Conservation (phyloP, 2,329 filamentous ascomycete genomes). For the Exophiala xenobiotica region DNA sequence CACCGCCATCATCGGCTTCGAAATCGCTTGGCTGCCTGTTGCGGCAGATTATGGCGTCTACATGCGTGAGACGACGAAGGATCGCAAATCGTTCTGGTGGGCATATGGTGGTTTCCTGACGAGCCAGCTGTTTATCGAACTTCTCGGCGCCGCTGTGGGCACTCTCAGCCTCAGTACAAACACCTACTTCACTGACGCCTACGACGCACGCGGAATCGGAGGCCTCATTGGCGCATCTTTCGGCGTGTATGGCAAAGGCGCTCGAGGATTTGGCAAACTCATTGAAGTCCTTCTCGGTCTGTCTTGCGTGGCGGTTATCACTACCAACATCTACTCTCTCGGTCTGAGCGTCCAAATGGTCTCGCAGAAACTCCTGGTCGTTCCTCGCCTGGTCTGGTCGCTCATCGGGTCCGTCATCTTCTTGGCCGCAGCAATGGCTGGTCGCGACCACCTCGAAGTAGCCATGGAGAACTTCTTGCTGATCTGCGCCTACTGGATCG, state of each 20-base stretch:
- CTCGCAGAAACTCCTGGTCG: conserved; percentile 55
- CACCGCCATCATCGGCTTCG: conserved; percentile 31
- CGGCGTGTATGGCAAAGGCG: conserved; percentile 13
- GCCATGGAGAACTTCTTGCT: conserved; percentile 70
- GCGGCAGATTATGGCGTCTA: conserved; percentile 14
- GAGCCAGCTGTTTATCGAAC: conserved; percentile 22
- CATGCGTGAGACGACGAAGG: conserved; percentile 6
- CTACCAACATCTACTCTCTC: conserved; percentile 63
- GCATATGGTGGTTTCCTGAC: conserved; percentile 8
- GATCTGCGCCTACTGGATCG: conserved; percentile 69
- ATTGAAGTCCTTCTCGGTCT: conserved; percentile 64
- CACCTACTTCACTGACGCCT: conserved; percentile 17
- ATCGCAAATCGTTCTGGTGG: conserved; percentile 3
- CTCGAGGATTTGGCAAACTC: conserved; percentile 61
- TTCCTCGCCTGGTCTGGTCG: conserved; percentile 67
- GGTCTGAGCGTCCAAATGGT: conserved; percentile 68
- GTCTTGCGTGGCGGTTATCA: conserved; percentile 64
- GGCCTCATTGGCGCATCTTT: conserved; percentile 24
- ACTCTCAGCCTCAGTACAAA: conserved; percentile 18
- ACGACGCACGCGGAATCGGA: conserved; percentile 17
- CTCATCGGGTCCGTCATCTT: conserved; percentile 62
- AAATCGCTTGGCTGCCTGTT: conserved; percentile 28
- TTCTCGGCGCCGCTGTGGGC: conserved; percentile 22
- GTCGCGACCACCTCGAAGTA: conserved; percentile 59
- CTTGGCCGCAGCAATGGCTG: conserved; percentile 63